phyloP scores from a whole-genome alignment of 1,284 basidiomycete species.

The Crucibulum cyathiforme region DNA sequence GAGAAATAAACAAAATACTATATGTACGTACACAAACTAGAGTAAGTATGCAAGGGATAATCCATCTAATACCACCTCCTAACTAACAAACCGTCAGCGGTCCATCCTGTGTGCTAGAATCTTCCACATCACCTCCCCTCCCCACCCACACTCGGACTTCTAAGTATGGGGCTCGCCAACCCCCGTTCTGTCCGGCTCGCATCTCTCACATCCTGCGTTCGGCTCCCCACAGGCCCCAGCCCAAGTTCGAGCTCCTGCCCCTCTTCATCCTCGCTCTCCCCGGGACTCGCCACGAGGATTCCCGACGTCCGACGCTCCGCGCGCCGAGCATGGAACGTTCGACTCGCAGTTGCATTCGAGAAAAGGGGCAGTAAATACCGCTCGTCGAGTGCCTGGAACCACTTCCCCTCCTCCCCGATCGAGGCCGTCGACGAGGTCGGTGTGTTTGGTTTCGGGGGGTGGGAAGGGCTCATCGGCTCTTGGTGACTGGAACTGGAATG shows the following conservation, averaged over 20 bases:
- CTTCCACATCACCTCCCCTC: no score
- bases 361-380: constrained; percentile 94
- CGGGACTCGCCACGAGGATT: constrained; percentile 46
- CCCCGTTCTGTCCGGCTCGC: constrained; percentile 66
- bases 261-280: constrained; percentile 62
- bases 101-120: no score
- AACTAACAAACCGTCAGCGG: no score
- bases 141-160: not conserved
- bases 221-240: constrained; percentile 10
- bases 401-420: constrained; percentile 72
- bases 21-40: no score
- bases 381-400: constrained; percentile 97
- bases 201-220: constrained; percentile 27
- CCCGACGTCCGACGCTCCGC: constrained; percentile 52
- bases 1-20: no score
- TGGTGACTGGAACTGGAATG: no score
- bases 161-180: constrained; percentile 25
- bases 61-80: no score
- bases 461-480: constrained; percentile 1
- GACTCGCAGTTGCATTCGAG: constrained; percentile 90
- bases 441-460: constrained; percentile 18
- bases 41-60: no score
- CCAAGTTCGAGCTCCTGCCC: constrained; percentile 25
- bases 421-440: constrained; percentile 10
- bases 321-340: constrained; percentile 84